Conservation (phyloP, 805 yeast species). For the Zygosaccharomyces pseudorouxii region DNA sequence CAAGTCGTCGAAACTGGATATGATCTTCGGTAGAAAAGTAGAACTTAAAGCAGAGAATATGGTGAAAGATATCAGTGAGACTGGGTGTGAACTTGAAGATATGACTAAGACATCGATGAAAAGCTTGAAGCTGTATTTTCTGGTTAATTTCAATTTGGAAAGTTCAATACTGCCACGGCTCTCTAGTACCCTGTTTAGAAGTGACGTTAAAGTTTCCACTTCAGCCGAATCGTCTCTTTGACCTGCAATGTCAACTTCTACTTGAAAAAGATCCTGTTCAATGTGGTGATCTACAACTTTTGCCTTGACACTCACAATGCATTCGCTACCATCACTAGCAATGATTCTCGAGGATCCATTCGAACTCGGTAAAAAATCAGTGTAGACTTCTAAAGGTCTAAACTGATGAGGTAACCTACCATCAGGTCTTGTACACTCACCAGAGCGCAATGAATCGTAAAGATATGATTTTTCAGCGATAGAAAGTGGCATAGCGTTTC, state of each 20-base stretch:
- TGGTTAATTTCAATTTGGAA: slow-evolving; percentile 55
- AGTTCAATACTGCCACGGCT: slow-evolving; percentile 40
- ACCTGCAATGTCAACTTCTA: slow-evolving; percentile 79
- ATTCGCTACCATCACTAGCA: slow-evolving; percentile 86
- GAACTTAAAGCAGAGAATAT: slow-evolving; percentile 75
- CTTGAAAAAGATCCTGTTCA: slow-evolving; percentile 53
- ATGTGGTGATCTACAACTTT: slow-evolving; percentile 57
- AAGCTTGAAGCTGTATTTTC: slow-evolving; percentile 69
- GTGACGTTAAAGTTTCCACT: slow-evolving; percentile 57
- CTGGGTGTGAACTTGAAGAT: slow-evolving; percentile 74
- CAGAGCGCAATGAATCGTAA: slow-evolving; percentile 58
- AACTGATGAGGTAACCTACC: slow-evolving; percentile 71
- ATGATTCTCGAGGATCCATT: slow-evolving; percentile 90
- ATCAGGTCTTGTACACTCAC: slow-evolving; percentile 77
- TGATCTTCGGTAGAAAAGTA: slow-evolving; percentile 67
- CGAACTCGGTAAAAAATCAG: slow-evolving; percentile 77
- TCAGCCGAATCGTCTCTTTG: slow-evolving; percentile 73
- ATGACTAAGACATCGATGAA: slow-evolving; percentile 76
- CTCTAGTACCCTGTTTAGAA: slow-evolving; percentile 38
- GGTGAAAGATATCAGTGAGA: slow-evolving; percentile 74
- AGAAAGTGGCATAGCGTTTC: slow-evolving; percentile 55
- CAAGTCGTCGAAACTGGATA: slow-evolving; percentile 59
- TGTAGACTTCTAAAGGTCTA: slow-evolving; percentile 79
- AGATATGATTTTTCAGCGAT: slow-evolving; percentile 74
- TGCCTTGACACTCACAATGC: slow-evolving; percentile 85